Percentiles rank a stretch among this genome's conserved stretches.
phyloP scores from a whole-genome alignment of 495 filamentous ascomycete genomes.

The Penicillium salamii region DNA sequence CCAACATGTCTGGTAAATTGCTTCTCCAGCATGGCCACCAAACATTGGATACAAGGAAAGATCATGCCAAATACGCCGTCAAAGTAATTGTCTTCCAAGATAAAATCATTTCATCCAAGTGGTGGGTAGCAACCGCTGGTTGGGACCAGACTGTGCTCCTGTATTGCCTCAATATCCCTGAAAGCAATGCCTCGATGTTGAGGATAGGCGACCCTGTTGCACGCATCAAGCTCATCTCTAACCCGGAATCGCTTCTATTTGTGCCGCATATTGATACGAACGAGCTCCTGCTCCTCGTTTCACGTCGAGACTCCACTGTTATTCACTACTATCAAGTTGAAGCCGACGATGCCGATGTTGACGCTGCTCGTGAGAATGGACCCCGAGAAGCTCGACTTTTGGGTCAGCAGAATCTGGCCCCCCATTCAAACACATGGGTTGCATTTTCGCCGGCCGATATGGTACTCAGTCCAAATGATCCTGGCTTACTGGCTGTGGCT shows the following conservation, averaged over 20 bases:
- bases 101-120: background rate
- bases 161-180: slow-evolving; percentile 36
- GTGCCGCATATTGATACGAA: slow-evolving; percentile 44
- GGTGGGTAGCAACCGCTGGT: slow-evolving; percentile 60
- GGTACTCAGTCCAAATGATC: slow-evolving; percentile 53
- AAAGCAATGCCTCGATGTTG: slow-evolving; percentile 1
- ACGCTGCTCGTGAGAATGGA: background rate
- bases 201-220: slow-evolving; percentile 43
- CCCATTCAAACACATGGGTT: slow-evolving; percentile 62
- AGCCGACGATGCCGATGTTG: background rate
- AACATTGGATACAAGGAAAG: slow-evolving; percentile 46
- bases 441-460: slow-evolving; percentile 61
- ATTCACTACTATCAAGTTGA: slow-evolving; percentile 58
- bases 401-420: slow-evolving; percentile 61
- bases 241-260: slow-evolving; percentile 62
- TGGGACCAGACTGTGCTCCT: slow-evolving; percentile 62
- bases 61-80: slow-evolving; percentile 64
- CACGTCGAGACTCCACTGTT: slow-evolving; percentile 59
- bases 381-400: slow-evolving; percentile 35
- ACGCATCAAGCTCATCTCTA: slow-evolving; percentile 49
- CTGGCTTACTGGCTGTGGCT: slow-evolving; percentile 56
- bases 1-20: slow-evolving; percentile 65
- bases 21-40: slow-evolving; percentile 38
- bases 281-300: slow-evolving; percentile 49
- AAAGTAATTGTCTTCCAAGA: slow-evolving; percentile 46